Base-by-base conservation (phyloP, 345 rosid genomes). In the Eucalyptus marginata region DNA sequence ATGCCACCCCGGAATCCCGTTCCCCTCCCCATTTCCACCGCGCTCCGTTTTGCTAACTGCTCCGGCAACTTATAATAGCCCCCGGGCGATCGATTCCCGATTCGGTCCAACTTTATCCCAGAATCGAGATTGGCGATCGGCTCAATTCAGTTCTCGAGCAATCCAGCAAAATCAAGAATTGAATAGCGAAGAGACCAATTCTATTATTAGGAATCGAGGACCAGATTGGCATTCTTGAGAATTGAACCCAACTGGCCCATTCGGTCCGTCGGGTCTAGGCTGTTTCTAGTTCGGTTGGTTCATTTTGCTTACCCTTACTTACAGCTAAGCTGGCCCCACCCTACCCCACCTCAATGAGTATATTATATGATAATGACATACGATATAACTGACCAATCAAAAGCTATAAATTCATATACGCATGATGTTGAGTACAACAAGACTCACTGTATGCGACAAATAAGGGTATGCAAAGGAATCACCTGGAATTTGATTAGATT, bases 231-330 rank as follows among this genome's bases (percentile, higher is more conserved):
- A 56, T 1, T 56, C 27, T 4, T 22, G 12, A 20, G 12, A 56
- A 22, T 1, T 1, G 2, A 4, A 9, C 5, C 27, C 4, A 56
- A 56, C 1, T 0, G 0, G 13, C 6, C 5, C 0, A 4, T 56
- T 56, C 13, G 12, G 27, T 56, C 62, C 1, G 2, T 18, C 58
- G 0, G 1, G 13, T 56, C 27, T 56, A 24, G 6, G 27, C 0
- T 22, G 13, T 10, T 56, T 24, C 27, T 22, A 56, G 27, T 56
- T 10, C 13, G 1, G 6, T 24, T 24, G 13, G 29, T 56, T 24
- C 1, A 2, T 24, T 9, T 24, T 56, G 62, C 13, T 56, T 24
- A 56, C 6, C 3, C 12, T 56, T 24, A 2, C 29, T 10, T 4
- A 24, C 2, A 56, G 20, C 27, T 24, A 2, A 56, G 10, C 2